Base-by-base conservation (phyloP, 2,329 filamentous ascomycete genomes). In the Aspergillus aculeatinus region DNA sequence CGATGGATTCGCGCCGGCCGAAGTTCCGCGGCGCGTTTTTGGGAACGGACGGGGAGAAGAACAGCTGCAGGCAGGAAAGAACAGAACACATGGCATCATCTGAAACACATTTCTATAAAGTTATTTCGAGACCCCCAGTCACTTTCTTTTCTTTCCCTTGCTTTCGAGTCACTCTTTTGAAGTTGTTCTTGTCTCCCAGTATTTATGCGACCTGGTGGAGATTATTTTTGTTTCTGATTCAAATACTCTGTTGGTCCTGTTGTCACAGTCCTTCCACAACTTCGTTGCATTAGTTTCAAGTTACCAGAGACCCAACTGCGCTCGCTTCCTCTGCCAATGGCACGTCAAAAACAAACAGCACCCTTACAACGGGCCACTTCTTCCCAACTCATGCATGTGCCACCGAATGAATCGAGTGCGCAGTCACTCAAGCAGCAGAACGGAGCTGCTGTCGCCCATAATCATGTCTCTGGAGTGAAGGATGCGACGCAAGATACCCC, bases 331-430 rank as follows among this genome's bases (percentile, higher is more conserved):
- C 23, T 39, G 12, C 31, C 48, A 44, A 92, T 92, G 89, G 89
- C 88, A 61, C 86, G 89, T 69, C 84, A 83, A 58, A 92, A 92
- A 77, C 88, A 90, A 76, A 79, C 83, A 44, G 80, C 79, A 52
- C 87, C 89, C 10, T 76, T 89, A 60, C 84, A 86, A 73, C 86
- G 88, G 72, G 83, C 86, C 65, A 79, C 85, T 2, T 90, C 88
- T 7, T 88, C 87, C 27, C 87, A 90, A 70, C 85, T 86, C 72
- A 84, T 87, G 73, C 73, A 76, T 58, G 65, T 62, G 56, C 69
- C 67, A 51, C 67, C 69, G 68, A 68, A 77, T 54, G 64, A 71
- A 39, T 65, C 74, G 48, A 67, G 74, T 21, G 60, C 65, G n/a
- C 62, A 19, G 16, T 16, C 61, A 31, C 62, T 58, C 23, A 67